Evolutionary conservation across 805 yeast species (phyloP).

Genomic region (Hanseniaspora valbyensis): DNA sequence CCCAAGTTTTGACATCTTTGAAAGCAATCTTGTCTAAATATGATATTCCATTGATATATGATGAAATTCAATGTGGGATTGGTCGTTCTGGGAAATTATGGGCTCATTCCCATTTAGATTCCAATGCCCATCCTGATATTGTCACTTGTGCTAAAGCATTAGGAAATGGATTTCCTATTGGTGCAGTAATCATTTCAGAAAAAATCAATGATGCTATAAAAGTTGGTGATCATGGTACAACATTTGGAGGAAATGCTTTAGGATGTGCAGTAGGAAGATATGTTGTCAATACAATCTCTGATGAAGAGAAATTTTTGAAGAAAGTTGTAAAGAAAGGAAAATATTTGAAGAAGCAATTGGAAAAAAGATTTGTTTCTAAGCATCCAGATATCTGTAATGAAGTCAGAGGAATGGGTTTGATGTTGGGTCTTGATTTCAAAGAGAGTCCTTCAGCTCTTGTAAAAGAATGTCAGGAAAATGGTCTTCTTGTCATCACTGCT

Average conservation of each 20-base stretch:
- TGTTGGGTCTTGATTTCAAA: constrained; percentile 70
- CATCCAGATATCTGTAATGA: constrained; percentile 53
- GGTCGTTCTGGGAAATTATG: constrained; percentile 87
- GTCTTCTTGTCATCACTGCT: constrained; percentile 77
- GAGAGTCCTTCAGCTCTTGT: constrained; percentile 56
- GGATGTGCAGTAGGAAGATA: constrained; percentile 72
- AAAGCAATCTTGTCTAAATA: constrained; percentile 46
- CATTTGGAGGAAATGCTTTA: constrained; percentile 94
- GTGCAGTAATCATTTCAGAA: constrained; percentile 82
- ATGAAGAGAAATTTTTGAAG: constrained; percentile 46
- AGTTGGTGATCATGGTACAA: constrained; percentile 96
- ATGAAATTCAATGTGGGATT: constrained; percentile 94
- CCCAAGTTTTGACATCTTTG: constrained; percentile 54
- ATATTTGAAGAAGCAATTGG: constrained; percentile 41
- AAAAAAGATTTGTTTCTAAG: constrained; percentile 36
- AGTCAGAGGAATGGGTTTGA: constrained; percentile 79
- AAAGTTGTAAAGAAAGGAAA: constrained; percentile 53
- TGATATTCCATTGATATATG: constrained; percentile 71
- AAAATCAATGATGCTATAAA: constrained; percentile 58
- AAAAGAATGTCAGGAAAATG: constrained; percentile 59
- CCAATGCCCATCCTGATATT: constrained; percentile 86
- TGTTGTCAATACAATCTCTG: constrained; percentile 59
- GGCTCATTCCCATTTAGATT: constrained; percentile 74
- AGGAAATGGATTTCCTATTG: constrained; percentile 94
- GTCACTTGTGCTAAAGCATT: constrained; percentile 90